Evolutionary conservation across 768 basidiomycete genomes (phyloP).

Genomic region (Auricularia cornea): DNA sequence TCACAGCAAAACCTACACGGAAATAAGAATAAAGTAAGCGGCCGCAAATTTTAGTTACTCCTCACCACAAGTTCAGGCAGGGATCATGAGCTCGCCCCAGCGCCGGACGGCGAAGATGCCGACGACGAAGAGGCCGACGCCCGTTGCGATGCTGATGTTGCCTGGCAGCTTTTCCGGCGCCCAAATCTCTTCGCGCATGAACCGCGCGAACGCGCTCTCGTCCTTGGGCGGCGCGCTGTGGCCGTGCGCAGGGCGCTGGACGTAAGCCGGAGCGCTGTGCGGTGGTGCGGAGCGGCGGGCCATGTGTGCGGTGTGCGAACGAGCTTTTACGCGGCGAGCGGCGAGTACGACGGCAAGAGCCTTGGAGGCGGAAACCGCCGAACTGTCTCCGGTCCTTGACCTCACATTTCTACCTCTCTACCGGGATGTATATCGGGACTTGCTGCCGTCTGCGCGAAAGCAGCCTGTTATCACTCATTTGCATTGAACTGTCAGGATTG

Average conservation of each 20-base stretch:
- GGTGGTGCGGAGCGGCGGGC: slow-evolving; percentile 60
- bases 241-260: slow-evolving; percentile 23
- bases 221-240: slow-evolving; percentile 34
- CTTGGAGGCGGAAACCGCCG: no score
- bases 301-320: slow-evolving; percentile 32
- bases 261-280: slow-evolving; percentile 44
- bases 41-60: no score
- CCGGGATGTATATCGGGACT: no score
- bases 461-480: no score
- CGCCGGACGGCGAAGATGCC: slow-evolving; percentile 63
- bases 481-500: no score
- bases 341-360: no score
- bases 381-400: no score
- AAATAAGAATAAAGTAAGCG: no score
- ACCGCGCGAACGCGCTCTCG: slow-evolving; percentile 51
- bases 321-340: no score
- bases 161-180: slow-evolving; percentile 68
- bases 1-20: no score
- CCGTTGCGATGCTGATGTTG: slow-evolving; percentile 62
- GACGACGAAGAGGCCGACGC: slow-evolving; percentile 56
- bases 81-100: slow-evolving; percentile 74
- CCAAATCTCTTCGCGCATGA: slow-evolving; percentile 43
- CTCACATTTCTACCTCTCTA: no score
- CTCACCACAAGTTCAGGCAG: slow-evolving; percentile 32
- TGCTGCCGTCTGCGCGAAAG: no score